Evolutionary conservation across 2,329 filamentous ascomycete genomes (phyloP).

Genomic region (Mycosphaerella sp.): DNA sequence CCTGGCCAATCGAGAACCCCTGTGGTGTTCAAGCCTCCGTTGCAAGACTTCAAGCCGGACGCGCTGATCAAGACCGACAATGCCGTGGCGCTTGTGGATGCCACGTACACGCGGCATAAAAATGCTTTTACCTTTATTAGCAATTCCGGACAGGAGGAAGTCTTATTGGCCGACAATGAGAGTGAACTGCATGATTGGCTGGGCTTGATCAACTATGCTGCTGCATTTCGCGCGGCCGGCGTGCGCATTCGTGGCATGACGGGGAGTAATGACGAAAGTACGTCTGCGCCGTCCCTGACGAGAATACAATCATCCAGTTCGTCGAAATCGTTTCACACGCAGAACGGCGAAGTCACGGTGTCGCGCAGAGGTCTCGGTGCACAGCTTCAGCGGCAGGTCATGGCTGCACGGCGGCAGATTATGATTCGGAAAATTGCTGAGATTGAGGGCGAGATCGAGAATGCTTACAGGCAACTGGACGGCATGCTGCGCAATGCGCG

Average conservation of each 20-base stretch:
- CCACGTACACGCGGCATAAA: slow-evolving; percentile 89
- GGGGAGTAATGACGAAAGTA: slow-evolving; percentile 67
- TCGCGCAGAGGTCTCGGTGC: slow-evolving; percentile 42
- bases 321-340: slow-evolving; percentile 55
- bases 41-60: slow-evolving; percentile 91
- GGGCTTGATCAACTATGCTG: slow-evolving; percentile 90
- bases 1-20: slow-evolving; percentile 68
- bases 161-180: slow-evolving; percentile 84
- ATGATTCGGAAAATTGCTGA: slow-evolving; percentile 80
- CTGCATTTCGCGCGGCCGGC: slow-evolving; percentile 84
- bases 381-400: slow-evolving; percentile 79
- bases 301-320: slow-evolving; percentile 55
- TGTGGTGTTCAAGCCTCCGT: slow-evolving; percentile 81
- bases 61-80: slow-evolving; percentile 88
- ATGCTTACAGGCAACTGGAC: slow-evolving; percentile 71
- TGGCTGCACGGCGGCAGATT: slow-evolving; percentile 70
- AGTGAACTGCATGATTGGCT: slow-evolving; percentile 95
- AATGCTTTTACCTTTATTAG: slow-evolving; percentile 88
- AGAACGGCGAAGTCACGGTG: slow-evolving; percentile 66
- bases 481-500: slow-evolving; percentile 79
- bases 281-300: slow-evolving; percentile 61
- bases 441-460: slow-evolving; percentile 68
- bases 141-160: slow-evolving; percentile 80
- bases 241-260: slow-evolving; percentile 85
- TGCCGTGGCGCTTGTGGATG: slow-evolving; percentile 80